phyloP scores from a whole-genome alignment of 2,329 filamentous ascomycete species.

The Pseudonectria buxi region DNA sequence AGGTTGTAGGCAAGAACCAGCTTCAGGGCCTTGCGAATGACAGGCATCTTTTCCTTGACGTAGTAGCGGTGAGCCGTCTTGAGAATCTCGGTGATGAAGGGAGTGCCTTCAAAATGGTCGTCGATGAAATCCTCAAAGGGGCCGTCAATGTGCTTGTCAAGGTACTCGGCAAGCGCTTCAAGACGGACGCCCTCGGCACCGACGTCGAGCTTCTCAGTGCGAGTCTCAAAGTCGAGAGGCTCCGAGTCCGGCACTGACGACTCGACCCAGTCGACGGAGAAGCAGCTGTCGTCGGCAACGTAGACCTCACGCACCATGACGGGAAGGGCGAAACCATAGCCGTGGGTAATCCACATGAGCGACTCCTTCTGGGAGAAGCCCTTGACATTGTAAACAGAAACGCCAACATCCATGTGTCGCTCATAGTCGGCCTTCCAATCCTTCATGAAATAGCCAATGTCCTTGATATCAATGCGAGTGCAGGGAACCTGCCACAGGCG shows the following conservation, averaged over 20 bases:
- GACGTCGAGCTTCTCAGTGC: slow-evolving; percentile 82
- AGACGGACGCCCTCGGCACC: slow-evolving; percentile 81
- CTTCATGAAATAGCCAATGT: slow-evolving; percentile 98
- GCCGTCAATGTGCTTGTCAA: slow-evolving; percentile 89
- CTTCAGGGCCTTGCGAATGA: slow-evolving; percentile 93
- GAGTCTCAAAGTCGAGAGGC: slow-evolving; percentile 75
- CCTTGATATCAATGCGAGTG: slow-evolving; percentile 97
- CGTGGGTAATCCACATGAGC: slow-evolving; percentile 88
- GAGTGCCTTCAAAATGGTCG: slow-evolving; percentile 92
- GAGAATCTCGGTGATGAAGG: slow-evolving; percentile 90
- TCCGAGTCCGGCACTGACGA: slow-evolving; percentile 60
- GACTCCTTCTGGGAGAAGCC: slow-evolving; percentile 63
- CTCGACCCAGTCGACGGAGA: slow-evolving; percentile 91
- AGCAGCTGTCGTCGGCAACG: slow-evolving; percentile 86
- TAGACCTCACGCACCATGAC: slow-evolving; percentile 92
- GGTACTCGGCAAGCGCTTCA: slow-evolving; percentile 78
- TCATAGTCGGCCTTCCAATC: slow-evolving; percentile 98
- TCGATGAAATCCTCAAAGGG: slow-evolving; percentile 92
- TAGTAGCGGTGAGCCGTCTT: slow-evolving; percentile 96
- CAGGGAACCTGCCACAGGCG: slow-evolving; percentile 96
- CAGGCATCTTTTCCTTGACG: slow-evolving; percentile 75
- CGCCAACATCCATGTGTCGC: slow-evolving; percentile 76
- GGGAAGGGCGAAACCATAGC: slow-evolving; percentile 87
- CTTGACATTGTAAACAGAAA: slow-evolving; percentile 93
- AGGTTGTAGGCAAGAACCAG: slow-evolving; percentile 93